Base-by-base conservation (phyloP, 2,329 filamentous ascomycete genomes). In the Phyllosticta citriasiana region DNA sequence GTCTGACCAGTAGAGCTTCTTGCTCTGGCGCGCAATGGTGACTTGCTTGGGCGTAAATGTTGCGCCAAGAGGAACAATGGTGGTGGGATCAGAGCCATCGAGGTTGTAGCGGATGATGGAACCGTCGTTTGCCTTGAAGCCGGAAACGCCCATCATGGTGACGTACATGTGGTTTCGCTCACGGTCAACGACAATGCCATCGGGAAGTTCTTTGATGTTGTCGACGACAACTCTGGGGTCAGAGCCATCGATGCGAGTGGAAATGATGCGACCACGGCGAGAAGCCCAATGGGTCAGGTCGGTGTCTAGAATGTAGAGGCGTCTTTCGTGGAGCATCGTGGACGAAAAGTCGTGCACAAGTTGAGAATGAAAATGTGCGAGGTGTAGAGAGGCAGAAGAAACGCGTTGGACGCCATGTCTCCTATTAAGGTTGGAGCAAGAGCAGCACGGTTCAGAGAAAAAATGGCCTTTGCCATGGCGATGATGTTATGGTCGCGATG, bases 11-110 rank as follows among this genome's bases (percentile, higher is more conserved):
- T 78, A 78, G 4, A 78, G 22, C n/a, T 59, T 62, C 14, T 53
- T 35, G 12, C 19, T 74, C 67, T 22, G 68, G 27, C 8, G 66
- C n/a, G 73, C 71, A 19, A 74, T 58, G 3, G 66, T 51, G 6
- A 77, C 35, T 55, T 79, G 77, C 59, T 79, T 79, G 0, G 77
- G 76, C 0, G 83, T 86, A 66, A 84, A 76, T 0, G 80, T 69
- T 12, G 56, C 27, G 0, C 82, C 81, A 0, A 64, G 55, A 0
- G 76, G 65, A 0, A 85, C 68, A 2, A 85, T 66, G 0, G 72
- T 72, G 8, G 67, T 65, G 3, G 79, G 65, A 54, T 81, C 70
- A 10, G 64, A 74, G 1, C 84, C 83, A 57, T 83, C 79, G 1
- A 82, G 67, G n/a, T 77, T 75, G n/a, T 75, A 71, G 1, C 74